A percentile compares a stretch with the other conserved stretches of the same genome.
Conservation (phyloP, 805 yeast species). For the Suhomyces vadensis region DNA sequence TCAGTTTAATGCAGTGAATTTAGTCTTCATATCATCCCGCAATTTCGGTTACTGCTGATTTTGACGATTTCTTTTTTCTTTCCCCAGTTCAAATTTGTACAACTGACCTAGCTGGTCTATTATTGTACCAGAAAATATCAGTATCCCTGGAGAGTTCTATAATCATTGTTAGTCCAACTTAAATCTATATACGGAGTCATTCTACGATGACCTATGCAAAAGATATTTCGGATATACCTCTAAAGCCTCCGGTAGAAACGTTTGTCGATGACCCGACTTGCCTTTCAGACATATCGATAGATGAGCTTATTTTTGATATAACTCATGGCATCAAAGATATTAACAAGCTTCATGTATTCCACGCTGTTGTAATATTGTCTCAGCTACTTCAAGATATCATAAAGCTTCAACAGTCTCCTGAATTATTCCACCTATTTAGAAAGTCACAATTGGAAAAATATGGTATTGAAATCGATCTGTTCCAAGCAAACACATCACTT, state of each 20-base stretch:
- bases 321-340: constrained; percentile 31
- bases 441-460: constrained; percentile 24
- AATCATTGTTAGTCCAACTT: not conserved
- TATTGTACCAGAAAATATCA: not conserved
- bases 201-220: constrained; percentile 1
- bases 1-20: too few relatives aligned
- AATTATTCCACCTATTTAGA: constrained; percentile 25
- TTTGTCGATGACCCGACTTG: constrained; percentile 41
- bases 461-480: constrained; percentile 2
- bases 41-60: not conserved
- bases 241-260: constrained; percentile 40
- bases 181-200: not conserved
- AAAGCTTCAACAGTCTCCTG: constrained; percentile 26
- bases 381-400: constrained; percentile 35
- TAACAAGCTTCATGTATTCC: constrained; percentile 35
- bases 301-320: constrained; percentile 38
- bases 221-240: constrained; percentile 30
- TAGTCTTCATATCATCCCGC: not conserved
- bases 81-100: not conserved
- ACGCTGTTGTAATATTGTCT: constrained; percentile 33
- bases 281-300: constrained; percentile 33
- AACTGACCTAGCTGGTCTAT: not conserved
- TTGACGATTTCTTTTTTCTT: not conserved
- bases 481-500: not conserved
- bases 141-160: not conserved